Evolutionary conservation across 2,329 filamentous ascomycete genomes (phyloP).

Genomic region (Cladobotryum protrusum): DNA sequence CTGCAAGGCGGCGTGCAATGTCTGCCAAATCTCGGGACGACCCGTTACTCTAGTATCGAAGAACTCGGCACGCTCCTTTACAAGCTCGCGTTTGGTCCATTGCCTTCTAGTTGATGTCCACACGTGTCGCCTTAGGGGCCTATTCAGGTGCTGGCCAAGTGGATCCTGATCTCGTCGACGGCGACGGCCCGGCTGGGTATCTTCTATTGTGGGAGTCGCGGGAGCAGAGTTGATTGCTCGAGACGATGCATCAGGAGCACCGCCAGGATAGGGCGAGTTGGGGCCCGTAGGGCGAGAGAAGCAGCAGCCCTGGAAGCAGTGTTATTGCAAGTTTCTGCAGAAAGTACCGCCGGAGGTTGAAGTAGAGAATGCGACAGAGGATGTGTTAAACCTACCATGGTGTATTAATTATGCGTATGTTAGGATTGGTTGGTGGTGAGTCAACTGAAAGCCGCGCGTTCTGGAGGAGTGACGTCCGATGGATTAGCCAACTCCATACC

Average conservation of each 20-base stretch:
- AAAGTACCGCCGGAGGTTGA: neutral
- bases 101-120: conserved; percentile 58
- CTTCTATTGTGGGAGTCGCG: conserved; percentile 25
- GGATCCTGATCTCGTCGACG: conserved; percentile 34
- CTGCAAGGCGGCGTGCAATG: conserved; percentile 61
- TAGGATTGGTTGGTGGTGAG: neutral
- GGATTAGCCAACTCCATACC: conserved; percentile 14
- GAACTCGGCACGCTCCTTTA: conserved; percentile 70
- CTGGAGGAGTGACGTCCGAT: conserved; percentile 2
- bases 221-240: conserved; percentile 46
- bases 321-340: conserved; percentile 14
- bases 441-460: neutral
- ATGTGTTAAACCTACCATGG: conserved; percentile 2
- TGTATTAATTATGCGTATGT: neutral
- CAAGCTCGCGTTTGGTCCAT: conserved; percentile 66
- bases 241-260: conserved; percentile 43
- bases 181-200: conserved; percentile 19
- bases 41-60: conserved; percentile 87
- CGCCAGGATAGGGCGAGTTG: conserved; percentile 49
- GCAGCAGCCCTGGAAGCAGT: conserved; percentile 47
- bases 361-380: neutral
- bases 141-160: conserved; percentile 62
- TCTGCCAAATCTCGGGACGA: conserved; percentile 71
- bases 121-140: conserved; percentile 57
- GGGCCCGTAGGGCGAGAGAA: conserved; percentile 47